Evolutionary conservation across 2,329 filamentous ascomycete genomes (phyloP).

Genomic region (Colletotrichum kahawae): DNA sequence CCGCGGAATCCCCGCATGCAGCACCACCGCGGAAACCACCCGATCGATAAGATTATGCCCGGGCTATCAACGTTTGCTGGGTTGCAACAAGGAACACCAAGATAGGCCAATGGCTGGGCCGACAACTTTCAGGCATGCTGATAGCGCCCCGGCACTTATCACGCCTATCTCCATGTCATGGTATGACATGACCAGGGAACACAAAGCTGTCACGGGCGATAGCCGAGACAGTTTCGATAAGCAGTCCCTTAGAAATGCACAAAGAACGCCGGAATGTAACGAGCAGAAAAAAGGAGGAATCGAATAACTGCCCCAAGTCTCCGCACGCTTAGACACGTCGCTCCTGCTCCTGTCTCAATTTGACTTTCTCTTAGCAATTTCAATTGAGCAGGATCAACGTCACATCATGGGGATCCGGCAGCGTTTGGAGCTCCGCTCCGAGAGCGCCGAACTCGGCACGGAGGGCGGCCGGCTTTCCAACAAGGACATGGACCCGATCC

Average conservation of each 20-base stretch:
- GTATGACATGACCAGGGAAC: background rate
- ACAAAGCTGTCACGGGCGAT: background rate
- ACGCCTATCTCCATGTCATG: background rate
- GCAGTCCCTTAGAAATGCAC: background rate
- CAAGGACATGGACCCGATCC: conserved; percentile 25
- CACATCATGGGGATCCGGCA: conserved; percentile 2
- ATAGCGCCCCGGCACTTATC: conserved; percentile 5
- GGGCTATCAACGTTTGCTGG: background rate
- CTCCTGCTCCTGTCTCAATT: background rate
- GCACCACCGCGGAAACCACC: background rate
- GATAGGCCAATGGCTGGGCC: background rate
- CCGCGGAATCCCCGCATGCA: background rate
- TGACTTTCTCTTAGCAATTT: background rate
- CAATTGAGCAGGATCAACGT: background rate
- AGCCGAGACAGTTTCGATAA: background rate
- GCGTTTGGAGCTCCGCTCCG: conserved; percentile 12
- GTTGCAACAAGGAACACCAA: background rate
- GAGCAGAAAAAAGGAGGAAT: background rate
- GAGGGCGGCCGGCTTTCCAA: conserved; percentile 18
- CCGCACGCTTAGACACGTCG: background rate
- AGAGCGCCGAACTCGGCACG: conserved; percentile 5
- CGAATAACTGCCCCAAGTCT: background rate
- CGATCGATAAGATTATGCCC: background rate
- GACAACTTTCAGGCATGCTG: background rate
- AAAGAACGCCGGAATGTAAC: background rate